Conservation (phyloP, 2,329 filamentous ascomycete genomes). For the Fusarium sp. region DNA sequence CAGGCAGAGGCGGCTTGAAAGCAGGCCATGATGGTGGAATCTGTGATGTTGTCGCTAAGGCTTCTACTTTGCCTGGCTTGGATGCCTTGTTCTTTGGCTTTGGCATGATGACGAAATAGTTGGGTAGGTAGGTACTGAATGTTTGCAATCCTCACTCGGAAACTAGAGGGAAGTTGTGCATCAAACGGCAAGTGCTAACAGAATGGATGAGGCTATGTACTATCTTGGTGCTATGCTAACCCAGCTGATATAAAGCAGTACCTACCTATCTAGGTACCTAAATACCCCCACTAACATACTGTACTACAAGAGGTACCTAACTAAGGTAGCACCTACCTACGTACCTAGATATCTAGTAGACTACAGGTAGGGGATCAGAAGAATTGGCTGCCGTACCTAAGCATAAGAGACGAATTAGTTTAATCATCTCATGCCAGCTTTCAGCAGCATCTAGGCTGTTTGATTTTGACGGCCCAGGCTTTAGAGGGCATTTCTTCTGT, state of each 20-base stretch:
- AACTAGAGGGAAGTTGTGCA: background rate
- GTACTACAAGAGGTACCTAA: too few species aligned
- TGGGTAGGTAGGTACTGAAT: background rate
- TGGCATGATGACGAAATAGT: slow-evolving; percentile 44
- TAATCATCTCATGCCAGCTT: background rate
- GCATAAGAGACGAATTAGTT: background rate
- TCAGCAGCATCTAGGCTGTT: background rate
- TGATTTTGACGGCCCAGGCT: background rate
- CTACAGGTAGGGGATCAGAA: background rate
- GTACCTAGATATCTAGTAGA: background rate
- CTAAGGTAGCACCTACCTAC: too few species aligned
- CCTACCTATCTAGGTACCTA: background rate
- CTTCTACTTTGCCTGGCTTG: slow-evolving; percentile 40
- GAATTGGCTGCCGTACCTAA: background rate
- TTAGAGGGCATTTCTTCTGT: background rate
- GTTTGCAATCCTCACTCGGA: background rate
- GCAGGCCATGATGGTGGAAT: slow-evolving; percentile 70
- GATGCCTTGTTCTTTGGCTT: slow-evolving; percentile 50
- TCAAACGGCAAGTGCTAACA: background rate
- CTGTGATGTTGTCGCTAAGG: slow-evolving; percentile 47
- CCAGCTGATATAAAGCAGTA: background rate
- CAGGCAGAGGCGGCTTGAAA: slow-evolving; percentile 75
- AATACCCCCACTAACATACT: too few species aligned
- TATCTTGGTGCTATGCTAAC: background rate
- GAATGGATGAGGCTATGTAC: background rate